phyloP scores from a whole-genome alignment of 2,329 filamentous ascomycete species.

The Verticillium isaacii region DNA sequence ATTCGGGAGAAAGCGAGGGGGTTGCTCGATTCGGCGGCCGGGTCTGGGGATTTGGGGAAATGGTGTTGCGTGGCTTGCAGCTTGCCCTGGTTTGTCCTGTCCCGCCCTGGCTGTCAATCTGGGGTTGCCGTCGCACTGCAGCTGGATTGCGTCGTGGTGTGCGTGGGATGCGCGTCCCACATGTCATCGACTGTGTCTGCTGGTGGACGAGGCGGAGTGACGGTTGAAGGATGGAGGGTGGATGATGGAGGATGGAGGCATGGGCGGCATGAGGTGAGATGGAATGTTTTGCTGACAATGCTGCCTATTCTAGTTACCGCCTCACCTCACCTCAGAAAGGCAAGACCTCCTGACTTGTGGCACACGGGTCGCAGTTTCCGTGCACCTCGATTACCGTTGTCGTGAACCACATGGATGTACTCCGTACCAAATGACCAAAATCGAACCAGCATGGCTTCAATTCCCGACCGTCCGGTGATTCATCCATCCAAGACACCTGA shows the following conservation, averaged over 20 bases:
- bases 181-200: not conserved
- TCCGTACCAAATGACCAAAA: too few species aligned
- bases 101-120: not conserved
- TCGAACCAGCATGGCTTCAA: too few species aligned
- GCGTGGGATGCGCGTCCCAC: not conserved
- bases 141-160: not conserved
- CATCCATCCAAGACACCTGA: too few species aligned
- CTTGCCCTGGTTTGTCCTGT: not conserved
- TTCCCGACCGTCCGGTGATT: too few species aligned
- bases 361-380: too few species aligned
- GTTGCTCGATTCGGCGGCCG: not conserved
- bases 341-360: too few species aligned
- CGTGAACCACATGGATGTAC: too few species aligned
- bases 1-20: not conserved
- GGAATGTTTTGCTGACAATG: too few species aligned
- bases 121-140: not conserved
- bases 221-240: not conserved
- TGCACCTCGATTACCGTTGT: too few species aligned
- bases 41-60: not conserved
- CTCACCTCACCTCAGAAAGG: too few species aligned
- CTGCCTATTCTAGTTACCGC: too few species aligned
- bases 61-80: not conserved
- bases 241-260: not conserved
- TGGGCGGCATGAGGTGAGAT: too few species aligned
- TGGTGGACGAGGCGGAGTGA: not conserved